Conservation (phyloP, 2,329 filamentous ascomycete genomes). For the Blastomyces emzantsi region DNA sequence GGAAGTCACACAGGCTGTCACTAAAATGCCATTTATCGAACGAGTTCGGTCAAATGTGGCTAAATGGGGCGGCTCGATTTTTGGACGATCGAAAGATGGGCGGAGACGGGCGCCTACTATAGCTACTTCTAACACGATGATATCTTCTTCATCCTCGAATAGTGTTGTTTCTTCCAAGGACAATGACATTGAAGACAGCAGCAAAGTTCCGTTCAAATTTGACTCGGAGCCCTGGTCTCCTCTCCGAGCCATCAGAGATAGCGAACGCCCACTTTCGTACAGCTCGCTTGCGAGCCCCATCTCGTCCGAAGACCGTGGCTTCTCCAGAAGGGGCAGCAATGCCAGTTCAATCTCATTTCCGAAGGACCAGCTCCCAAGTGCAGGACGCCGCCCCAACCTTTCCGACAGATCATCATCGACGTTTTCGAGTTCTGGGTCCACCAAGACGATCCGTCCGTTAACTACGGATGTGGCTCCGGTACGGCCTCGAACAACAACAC, state of each 20-base stretch:
- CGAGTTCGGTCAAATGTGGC: constrained; percentile 69
- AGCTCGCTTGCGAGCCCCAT: constrained; percentile 64
- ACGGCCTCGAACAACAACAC: constrained; percentile 22
- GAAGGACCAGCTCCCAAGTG: constrained; percentile 18
- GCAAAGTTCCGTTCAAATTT: constrained; percentile 47
- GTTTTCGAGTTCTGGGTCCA: constrained; percentile 40
- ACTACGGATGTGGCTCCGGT: constrained; percentile 20
- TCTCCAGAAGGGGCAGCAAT: constrained; percentile 26
- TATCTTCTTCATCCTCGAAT: constrained; percentile 47
- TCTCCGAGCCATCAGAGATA: constrained; percentile 39
- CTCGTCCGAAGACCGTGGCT: constrained; percentile 27
- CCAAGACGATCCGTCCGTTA: constrained; percentile 36
- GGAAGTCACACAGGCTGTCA: constrained; percentile 83
- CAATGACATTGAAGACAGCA: constrained; percentile 37
- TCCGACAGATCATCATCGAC: constrained; percentile 35
- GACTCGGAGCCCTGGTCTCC: constrained; percentile 41
- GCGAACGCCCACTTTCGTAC: constrained; percentile 66
- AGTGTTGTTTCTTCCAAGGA: constrained; percentile 49
- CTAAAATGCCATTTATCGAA: constrained; percentile 79
- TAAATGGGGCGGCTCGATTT: constrained; percentile 53
- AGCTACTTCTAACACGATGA: constrained; percentile 47
- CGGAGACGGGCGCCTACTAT: constrained; percentile 47
- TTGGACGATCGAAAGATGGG: constrained; percentile 33
- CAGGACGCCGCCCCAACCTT: constrained; percentile 29
- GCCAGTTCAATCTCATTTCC: constrained; percentile 11